A percentile compares a stretch with the other conserved stretches of the same genome.
Conservation (phyloP, 2,329 filamentous ascomycete species). For the Fusarium odoratissimum region DNA sequence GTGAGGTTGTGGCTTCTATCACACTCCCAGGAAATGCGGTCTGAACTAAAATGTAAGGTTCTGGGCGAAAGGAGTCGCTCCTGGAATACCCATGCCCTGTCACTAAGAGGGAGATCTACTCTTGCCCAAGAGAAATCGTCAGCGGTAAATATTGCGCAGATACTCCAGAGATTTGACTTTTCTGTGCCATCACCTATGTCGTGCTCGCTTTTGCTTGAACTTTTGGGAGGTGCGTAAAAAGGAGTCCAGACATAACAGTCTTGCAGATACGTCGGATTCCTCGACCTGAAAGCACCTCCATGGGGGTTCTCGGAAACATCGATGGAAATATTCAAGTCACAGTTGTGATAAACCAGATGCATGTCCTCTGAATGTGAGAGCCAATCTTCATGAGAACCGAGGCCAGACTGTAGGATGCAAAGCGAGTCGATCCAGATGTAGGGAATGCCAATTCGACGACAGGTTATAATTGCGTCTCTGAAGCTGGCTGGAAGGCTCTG, state of each 20-base stretch:
- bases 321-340: neutral
- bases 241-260: neutral
- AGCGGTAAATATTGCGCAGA: neutral
- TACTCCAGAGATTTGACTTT: neutral
- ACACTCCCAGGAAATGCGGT: neutral
- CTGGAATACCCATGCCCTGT: neutral
- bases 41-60: neutral
- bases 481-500: neutral
- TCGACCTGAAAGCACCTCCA: neutral
- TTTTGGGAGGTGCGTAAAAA: neutral
- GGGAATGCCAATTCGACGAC: neutral
- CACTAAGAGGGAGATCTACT: neutral
- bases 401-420: neutral
- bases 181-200: neutral
- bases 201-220: too few relatives aligned
- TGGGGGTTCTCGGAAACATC: neutral
- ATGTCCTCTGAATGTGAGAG: neutral
- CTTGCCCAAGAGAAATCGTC: neutral
- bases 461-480: neutral
- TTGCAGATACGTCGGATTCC: neutral
- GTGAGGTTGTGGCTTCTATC: neutral
- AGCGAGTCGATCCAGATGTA: constrained; percentile 12
- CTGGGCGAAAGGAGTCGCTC: neutral
- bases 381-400: neutral
- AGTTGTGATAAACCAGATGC: neutral